Evolutionary conservation across 176 grass and related monocot genomes (phyloP), one percentile per base, ranked within the genome.

Genomic region (Cymbopogon citratus): DNA sequence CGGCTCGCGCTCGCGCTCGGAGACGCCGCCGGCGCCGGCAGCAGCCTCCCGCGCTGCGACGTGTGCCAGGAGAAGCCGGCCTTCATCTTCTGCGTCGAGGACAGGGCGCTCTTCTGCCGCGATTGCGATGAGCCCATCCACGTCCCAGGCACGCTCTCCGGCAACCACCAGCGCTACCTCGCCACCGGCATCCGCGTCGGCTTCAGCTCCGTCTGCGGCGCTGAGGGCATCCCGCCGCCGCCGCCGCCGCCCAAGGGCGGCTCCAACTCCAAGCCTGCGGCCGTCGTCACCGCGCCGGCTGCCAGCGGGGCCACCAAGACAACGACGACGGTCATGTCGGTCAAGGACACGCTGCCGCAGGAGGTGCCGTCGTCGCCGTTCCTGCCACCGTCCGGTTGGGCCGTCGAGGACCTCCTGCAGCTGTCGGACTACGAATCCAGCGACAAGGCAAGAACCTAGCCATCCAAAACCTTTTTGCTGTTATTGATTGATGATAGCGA

Each of bases 51-150:
- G 54, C 87, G 87, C 44, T 95, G 93, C 75, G 93, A 95, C 71
- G 91, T 95, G 2, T 95, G 93, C 79, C 93, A 92, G 82, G 93
- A 99, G 85, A 95, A 91, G 86, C 84, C 92, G 28, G 96, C 96
- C 52, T 95, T 99, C 68, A 90, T 99, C 75, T 98, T 99, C 90
- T 99, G 96, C 75, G 92, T 99, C 6, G 92, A 99, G 75, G 96
- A 99, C 80, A 29, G 96, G 79, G 96, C 96, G 69, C 96, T 99
- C 12, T 88, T 99, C 85, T 99, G 96, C 91, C 79, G 92, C 15
- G 96, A 99, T 64, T 99, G 92, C 72, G 96, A 99, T 80, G 96
- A 93, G 85, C 85, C 92, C 54, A 99, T 99, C 71, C 96, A 99
- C 40, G 91, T 99, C 16, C 79, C 92, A 0, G 90, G 92, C 2